These are phyloP conservation scores for Phytophthora sojae DNA, from an alignment of 352 stramenopile species.

Conservation along the genomic window DNA sequence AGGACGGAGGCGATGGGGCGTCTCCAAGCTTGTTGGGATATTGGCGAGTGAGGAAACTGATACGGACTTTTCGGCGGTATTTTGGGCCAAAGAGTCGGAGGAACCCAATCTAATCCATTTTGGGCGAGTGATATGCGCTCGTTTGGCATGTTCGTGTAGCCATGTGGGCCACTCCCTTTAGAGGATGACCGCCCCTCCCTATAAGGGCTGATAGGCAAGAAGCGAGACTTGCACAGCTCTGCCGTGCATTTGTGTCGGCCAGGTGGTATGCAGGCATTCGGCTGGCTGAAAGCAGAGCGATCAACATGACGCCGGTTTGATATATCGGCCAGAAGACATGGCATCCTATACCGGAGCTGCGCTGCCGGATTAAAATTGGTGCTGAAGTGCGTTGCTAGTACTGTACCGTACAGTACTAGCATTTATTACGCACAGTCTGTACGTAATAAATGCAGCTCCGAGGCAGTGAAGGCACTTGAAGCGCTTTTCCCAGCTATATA, in stretches of 20 bases:
- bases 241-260: neutral
- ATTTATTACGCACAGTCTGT: too few species aligned
- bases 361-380: neutral
- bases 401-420: too few species aligned
- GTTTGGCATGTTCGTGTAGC: neutral
- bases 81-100: slow-evolving; percentile 1
- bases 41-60: slow-evolving; percentile 22
- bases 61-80: slow-evolving; percentile 17
- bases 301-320: neutral
- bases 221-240: neutral
- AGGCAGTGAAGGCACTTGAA: neutral
- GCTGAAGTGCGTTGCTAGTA: too few species aligned
- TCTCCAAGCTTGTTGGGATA: slow-evolving; percentile 4
- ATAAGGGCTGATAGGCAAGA: neutral
- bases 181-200: neutral
- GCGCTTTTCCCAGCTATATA: neutral
- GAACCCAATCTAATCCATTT: slow-evolving; percentile 7
- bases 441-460: too few species aligned
- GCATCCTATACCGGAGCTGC: neutral
- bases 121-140: neutral
- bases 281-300: neutral
- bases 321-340: neutral
- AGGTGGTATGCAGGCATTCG: neutral
- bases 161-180: neutral
- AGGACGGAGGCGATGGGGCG: neutral